Conservation (phyloP, 306 rosid species). For the Ammopiptanthus mongolicus region DNA sequence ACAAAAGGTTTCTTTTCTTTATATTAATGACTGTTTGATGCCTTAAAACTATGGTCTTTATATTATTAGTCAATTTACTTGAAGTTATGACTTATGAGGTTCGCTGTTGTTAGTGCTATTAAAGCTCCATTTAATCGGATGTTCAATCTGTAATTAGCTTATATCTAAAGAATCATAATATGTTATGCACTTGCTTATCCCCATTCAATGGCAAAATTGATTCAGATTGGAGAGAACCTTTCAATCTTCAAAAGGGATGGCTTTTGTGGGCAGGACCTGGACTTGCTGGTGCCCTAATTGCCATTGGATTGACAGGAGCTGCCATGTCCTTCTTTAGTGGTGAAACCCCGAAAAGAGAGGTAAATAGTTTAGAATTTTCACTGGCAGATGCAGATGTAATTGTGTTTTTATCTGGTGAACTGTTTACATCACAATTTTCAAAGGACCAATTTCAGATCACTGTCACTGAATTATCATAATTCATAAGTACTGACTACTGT, state of each 20-base stretch:
- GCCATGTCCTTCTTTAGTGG: slow-evolving; percentile 49
- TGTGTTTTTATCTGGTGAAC: neutral
- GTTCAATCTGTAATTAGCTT: neutral
- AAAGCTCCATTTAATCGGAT: neutral
- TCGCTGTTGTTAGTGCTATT: too few species aligned
- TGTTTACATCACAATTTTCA: neutral
- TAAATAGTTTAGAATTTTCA: slow-evolving; percentile 12
- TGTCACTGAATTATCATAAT: neutral
- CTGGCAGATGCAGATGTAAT: neutral
- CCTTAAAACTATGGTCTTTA: too few species aligned
- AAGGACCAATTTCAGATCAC: neutral
- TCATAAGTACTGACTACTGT: neutral
- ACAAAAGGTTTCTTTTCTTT: neutral
- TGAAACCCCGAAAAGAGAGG: slow-evolving; percentile 63
- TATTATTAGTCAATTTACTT: neutral
- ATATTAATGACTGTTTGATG: neutral
- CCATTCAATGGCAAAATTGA: neutral
- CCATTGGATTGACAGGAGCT: slow-evolving; percentile 54
- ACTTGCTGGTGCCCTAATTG: slow-evolving; percentile 52
- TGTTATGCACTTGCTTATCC: neutral
- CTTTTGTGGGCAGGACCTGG: slow-evolving; percentile 79
- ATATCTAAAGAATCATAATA: neutral
- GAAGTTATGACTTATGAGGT: too few species aligned
- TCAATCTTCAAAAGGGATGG: slow-evolving; percentile 68
- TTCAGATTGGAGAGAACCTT: slow-evolving; percentile 67